These are phyloP conservation scores for Leccinum longicurvipes DNA, from an alignment of 768 basidiomycete species.

Conservation along the genomic window DNA sequence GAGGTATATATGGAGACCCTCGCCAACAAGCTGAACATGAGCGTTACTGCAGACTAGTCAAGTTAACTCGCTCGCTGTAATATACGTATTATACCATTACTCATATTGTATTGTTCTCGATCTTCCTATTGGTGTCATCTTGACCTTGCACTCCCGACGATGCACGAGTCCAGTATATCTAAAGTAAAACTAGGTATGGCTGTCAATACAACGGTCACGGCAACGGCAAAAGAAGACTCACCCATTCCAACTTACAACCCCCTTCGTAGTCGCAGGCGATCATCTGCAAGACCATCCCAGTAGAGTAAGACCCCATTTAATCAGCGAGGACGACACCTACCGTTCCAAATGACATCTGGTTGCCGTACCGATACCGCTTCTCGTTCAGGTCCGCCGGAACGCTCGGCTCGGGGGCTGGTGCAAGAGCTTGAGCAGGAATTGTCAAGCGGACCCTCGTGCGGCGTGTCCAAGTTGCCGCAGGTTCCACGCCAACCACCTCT, in stretches of 20 bases:
- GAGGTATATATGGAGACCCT: slow-evolving; percentile 87
- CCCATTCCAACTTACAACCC: slow-evolving; percentile 80
- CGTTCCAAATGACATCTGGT: slow-evolving; percentile 76
- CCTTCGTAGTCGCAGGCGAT: slow-evolving; percentile 75
- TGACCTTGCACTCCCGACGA: slow-evolving; percentile 58
- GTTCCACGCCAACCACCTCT: slow-evolving; percentile 2
- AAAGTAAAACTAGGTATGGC: slow-evolving; percentile 59
- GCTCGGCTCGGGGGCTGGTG: slow-evolving; percentile 10
- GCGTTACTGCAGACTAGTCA: slow-evolving; percentile 29
- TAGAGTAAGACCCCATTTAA: not conserved
- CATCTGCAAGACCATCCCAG: slow-evolving; percentile 51
- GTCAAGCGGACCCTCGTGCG: slow-evolving; percentile 33
- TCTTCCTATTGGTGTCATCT: slow-evolving; percentile 35
- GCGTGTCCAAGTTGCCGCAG: slow-evolving; percentile 14
- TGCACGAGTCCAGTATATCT: slow-evolving; percentile 62
- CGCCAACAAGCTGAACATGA: slow-evolving; percentile 75
- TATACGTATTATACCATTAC: slow-evolving; percentile 16
- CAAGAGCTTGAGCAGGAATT: slow-evolving; percentile 32
- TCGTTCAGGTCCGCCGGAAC: slow-evolving; percentile 45
- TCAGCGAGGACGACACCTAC: slow-evolving; percentile 37
- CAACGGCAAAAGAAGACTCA: slow-evolving; percentile 35
- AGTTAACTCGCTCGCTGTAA: slow-evolving; percentile 19
- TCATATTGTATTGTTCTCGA: slow-evolving; percentile 13
- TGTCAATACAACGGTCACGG: not conserved
- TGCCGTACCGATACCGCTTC: slow-evolving; percentile 76